Base-by-base conservation (phyloP, 805 yeast genomes). In the Ogataea henricii region DNA sequence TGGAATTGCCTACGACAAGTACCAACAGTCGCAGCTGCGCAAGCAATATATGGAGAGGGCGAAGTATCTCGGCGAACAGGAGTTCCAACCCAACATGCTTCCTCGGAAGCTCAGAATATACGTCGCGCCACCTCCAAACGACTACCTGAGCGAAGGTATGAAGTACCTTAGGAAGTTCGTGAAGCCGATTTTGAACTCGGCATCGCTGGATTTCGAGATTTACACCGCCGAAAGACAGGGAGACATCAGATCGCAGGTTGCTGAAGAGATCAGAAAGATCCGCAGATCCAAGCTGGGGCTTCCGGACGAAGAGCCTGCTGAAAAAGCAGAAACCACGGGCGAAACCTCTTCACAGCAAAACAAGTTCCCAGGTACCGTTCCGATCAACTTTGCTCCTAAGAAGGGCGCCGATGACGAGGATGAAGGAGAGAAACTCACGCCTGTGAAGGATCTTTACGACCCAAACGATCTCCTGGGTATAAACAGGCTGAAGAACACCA, bases 121-220 rank as follows among this genome's bases (percentile, higher is more conserved):
- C 64, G 78, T 91, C 47, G 96, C 96, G 0, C 99, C 99, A n/a
- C 97, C 98, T 7, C 98, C 99, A 17, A 87, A 88, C 59, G 97
- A 92, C 64, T 88, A 81, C 57, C 68, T 92, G 41, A 94, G 84
- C 35, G 85, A 82, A 47, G 81, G 92, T 9, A 62, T 87, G 66
- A 79, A 77, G 51, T 78, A 87, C 45, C 89, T 91, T 74, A 78
- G 89, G 55, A 80, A 83, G 45, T 90, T 79, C 62, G 77, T 89
- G 54, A 92, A 92, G 68, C 99, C 99, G 0, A 75, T 91, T 2
- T 70, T 92, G 55, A 87, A 85, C 55, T 77, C 96, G 3, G 85
- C 89, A 6, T 96, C 96, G 3, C 69, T 91, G 20, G 97, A 92
- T 66, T 90, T 77, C 60, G 94, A 89, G 47, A 66, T 94, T 9